A percentile compares a stretch with the other conserved stretches of the same genome.
Evolutionary conservation across 169 alveolate genomes (phyloP).

Genomic region (Cryptosporidium meleagridis): DNA sequence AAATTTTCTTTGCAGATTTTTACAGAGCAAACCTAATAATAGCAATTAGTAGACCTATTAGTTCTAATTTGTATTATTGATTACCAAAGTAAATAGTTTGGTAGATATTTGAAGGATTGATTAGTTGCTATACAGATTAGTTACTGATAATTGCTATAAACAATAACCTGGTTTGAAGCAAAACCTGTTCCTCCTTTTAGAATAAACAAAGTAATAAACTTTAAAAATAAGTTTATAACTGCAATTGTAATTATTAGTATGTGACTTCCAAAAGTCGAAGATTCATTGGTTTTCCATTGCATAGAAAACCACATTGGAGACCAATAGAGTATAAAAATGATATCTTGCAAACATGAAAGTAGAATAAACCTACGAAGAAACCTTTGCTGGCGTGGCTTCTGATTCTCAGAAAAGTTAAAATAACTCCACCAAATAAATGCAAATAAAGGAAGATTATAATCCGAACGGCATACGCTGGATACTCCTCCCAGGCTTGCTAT

Average conservation of each 20-base stretch:
- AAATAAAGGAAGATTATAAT: conserved; percentile 58
- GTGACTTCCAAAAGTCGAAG: conserved; percentile 59
- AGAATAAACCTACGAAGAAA: conserved; percentile 60
- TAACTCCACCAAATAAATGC: conserved; percentile 71
- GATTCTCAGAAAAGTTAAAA: conserved; percentile 48
- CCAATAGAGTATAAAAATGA: conserved; percentile 48
- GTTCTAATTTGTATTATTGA: neutral
- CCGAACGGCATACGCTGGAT: conserved; percentile 53
- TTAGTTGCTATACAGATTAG: neutral
- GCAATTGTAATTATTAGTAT: neutral
- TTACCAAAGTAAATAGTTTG: neutral
- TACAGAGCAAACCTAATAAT: neutral
- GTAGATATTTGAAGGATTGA: neutral
- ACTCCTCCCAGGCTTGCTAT: conserved; percentile 58
- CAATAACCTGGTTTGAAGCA: conserved; percentile 40
- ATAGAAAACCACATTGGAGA: conserved; percentile 71
- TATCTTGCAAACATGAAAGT: conserved; percentile 55
- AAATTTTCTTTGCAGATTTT: neutral
- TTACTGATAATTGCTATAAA: conserved; percentile 19
- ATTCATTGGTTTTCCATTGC: conserved; percentile 73
- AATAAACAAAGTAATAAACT: conserved; percentile 27
- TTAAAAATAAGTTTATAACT: conserved; percentile 21
- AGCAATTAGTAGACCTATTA: neutral
- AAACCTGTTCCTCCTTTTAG: conserved; percentile 69
- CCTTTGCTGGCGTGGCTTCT: conserved; percentile 45